Conservation (phyloP, 352 stramenopile species). For the Peronosclerospora sorghi region DNA sequence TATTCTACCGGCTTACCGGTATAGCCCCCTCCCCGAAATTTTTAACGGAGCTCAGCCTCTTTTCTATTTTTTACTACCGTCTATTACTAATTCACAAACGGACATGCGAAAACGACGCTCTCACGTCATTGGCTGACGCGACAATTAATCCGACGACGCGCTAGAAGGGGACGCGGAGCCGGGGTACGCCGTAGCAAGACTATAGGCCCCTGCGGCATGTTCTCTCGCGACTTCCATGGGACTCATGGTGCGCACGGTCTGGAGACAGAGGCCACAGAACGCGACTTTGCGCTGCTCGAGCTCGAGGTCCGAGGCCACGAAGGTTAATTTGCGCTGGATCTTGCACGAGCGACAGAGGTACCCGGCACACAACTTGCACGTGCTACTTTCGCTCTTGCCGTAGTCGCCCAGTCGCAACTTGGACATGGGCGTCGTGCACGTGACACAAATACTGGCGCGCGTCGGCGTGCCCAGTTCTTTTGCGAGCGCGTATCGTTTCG, state of each 20-base stretch:
- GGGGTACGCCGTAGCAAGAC: constrained; percentile 1
- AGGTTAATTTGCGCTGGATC: constrained; percentile 26
- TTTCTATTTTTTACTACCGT: too few species aligned
- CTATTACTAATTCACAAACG: too few species aligned
- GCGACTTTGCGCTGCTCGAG: constrained; percentile 22
- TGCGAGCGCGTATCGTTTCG: constrained; percentile 11
- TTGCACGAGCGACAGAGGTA: constrained; percentile 28
- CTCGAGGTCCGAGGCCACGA: constrained; percentile 14
- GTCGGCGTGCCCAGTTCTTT: constrained; percentile 10
- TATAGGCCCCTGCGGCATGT: constrained; percentile 1
- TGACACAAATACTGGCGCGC: constrained; percentile 16
- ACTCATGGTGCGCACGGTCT: constrained; percentile 16
- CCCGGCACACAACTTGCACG: constrained; percentile 26
- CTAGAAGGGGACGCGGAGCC: constrained; percentile 3
- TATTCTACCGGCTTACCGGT: too few species aligned
- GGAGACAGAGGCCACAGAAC: constrained; percentile 20
- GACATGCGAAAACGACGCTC: too few species aligned
- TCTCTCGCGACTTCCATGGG: constrained; percentile 15
- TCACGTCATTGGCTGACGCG: too few species aligned
- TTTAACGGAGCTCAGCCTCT: too few species aligned
- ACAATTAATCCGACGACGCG: not conserved
- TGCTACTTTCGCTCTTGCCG: constrained; percentile 8
- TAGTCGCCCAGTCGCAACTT: constrained; percentile 14
- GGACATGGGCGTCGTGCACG: constrained; percentile 14
- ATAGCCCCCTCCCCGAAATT: too few species aligned